phyloP scores from a whole-genome alignment of 192 early-diverging fungal species.

The Entophlyctis luteolus region DNA sequence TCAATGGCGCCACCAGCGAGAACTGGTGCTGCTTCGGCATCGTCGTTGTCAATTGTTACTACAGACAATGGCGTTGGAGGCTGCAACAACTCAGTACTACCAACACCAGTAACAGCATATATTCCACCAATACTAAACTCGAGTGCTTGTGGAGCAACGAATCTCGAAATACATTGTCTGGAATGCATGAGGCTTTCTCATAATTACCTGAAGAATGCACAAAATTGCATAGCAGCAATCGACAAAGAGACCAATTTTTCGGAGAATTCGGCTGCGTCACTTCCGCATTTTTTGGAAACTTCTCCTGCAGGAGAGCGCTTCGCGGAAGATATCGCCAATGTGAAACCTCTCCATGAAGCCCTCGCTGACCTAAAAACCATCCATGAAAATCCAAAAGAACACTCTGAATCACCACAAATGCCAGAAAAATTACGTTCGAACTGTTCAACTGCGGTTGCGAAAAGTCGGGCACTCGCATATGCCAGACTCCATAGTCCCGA shows the following conservation, averaged over 20 bases:
- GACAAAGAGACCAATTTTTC: not conserved
- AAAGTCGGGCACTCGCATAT: constrained; percentile 9
- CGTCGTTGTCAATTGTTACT: not conserved
- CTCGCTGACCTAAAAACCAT: not conserved
- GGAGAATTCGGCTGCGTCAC: not conserved
- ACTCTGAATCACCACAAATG: not conserved
- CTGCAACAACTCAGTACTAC: not conserved
- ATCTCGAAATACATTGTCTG: constrained; percentile 38
- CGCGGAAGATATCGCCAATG: constrained; percentile 24
- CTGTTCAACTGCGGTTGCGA: not conserved
- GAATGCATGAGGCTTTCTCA: constrained; percentile 48
- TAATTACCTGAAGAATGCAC: constrained; percentile 50
- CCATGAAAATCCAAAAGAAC: not conserved
- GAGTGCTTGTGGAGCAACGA: constrained; percentile 21
- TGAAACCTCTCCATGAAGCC: constrained; percentile 16
- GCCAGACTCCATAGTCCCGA: constrained; percentile 21
- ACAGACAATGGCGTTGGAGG: too few relatives aligned
- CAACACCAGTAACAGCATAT: constrained; percentile 15
- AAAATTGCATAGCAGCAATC: constrained; percentile 33
- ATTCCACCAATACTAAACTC: not conserved
- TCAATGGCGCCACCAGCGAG: not conserved
- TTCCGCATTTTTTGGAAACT: not conserved
- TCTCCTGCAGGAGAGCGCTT: too few relatives aligned
- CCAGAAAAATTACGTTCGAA: not conserved
- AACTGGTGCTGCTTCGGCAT: not conserved